Percentiles rank a stretch among this genome's conserved stretches.
Conservation (phyloP, 73 alveolate species). For the Tetrahymena thermophila region DNA sequence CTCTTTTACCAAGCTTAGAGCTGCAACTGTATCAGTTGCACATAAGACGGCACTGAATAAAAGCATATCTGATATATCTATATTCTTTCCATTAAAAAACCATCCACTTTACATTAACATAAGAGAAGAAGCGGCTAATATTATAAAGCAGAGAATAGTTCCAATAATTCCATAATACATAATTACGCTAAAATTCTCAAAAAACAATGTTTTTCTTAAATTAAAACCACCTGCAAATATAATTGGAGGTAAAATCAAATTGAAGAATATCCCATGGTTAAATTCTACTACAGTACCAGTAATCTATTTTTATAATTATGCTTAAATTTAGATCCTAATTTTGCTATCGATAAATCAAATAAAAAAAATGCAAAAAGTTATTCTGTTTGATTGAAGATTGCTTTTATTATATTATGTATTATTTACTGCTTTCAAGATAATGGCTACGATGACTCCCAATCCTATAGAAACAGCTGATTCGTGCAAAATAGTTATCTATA, state of each 20-base stretch:
- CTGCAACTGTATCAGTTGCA: constrained; percentile 98
- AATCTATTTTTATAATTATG: background rate
- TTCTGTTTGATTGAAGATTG: background rate
- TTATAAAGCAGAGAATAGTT: constrained; percentile 74
- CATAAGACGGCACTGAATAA: constrained; percentile 85
- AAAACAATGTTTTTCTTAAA: constrained; percentile 76
- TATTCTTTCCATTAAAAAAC: constrained; percentile 38
- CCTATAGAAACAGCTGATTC: constrained; percentile 80
- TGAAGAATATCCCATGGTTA: constrained; percentile 69
- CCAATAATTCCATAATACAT: constrained; percentile 87
- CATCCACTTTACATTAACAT: constrained; percentile 55
- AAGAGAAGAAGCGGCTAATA: constrained; percentile 57
- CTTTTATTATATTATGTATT: background rate
- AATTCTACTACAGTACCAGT: constrained; percentile 4
- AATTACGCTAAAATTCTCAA: constrained; percentile 75
- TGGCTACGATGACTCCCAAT: constrained; percentile 59
- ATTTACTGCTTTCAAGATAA: constrained; percentile 40
- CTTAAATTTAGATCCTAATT: background rate
- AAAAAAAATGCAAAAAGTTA: too few species aligned
- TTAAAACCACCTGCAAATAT: constrained; percentile 96
- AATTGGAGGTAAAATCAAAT: constrained; percentile 88
- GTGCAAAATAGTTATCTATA: constrained; percentile 62
- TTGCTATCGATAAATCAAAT: too few species aligned
- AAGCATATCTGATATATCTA: constrained; percentile 43
- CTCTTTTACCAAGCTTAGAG: constrained; percentile 85